A percentile compares a stretch with the other conserved stretches of the same genome.
phyloP scores from a whole-genome alignment of 2,329 filamentous ascomycete species.

The Verticillium dahliae region DNA sequence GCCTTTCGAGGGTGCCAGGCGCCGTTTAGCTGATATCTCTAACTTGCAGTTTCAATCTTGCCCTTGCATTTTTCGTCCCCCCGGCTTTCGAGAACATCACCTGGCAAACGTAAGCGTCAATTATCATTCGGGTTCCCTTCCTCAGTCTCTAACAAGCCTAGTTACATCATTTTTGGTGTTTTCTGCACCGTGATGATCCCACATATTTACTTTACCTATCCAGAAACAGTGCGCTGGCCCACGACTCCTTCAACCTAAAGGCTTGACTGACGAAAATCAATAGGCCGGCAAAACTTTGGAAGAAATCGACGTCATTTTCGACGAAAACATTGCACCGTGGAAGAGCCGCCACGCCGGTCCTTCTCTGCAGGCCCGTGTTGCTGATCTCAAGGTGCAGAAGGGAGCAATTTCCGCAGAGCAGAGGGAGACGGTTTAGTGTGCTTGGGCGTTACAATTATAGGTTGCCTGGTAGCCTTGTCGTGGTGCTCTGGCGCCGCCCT shows the following conservation, averaged over 20 bases:
- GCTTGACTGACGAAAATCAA: no score
- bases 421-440: not conserved
- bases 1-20: not conserved
- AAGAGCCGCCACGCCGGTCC: not conserved
- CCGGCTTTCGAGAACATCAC: constrained; percentile 12
- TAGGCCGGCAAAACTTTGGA: not conserved
- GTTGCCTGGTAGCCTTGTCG: no score
- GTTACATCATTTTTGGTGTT: constrained; percentile 1
- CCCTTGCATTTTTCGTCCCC: constrained; percentile 40
- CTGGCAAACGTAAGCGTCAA: not conserved
- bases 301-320: constrained; percentile 2
- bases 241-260: not conserved
- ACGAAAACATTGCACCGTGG: constrained; percentile 1
- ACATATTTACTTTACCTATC: not conserved
- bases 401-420: not conserved
- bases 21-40: not conserved
- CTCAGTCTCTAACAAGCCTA: not conserved
- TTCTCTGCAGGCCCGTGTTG: not conserved
- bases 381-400: not conserved
- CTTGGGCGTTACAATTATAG: no score
- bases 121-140: not conserved
- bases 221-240: not conserved
- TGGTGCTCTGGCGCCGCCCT: no score
- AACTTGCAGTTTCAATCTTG: constrained; percentile 34
- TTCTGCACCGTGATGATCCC: not conserved